A percentile compares a stretch with the other conserved stretches of the same genome.
phyloP scores from a whole-genome alignment of 2,329 filamentous ascomycete genomes.

The Aspergillus novoparasiticus region DNA sequence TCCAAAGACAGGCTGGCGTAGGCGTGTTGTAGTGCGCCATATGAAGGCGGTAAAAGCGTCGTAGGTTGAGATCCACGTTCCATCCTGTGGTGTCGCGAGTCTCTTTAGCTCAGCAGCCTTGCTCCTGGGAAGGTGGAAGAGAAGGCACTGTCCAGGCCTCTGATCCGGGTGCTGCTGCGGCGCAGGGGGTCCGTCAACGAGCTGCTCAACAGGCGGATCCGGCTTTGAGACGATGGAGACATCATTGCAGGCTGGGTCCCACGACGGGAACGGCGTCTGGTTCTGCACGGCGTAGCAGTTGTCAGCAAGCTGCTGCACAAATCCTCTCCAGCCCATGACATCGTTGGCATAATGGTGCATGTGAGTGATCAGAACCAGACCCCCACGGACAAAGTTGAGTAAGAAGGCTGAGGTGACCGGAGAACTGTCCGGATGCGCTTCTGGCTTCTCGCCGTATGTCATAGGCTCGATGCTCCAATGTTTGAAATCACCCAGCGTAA shows the following conservation, averaged over 20 bases:
- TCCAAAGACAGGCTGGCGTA: conserved; percentile 36
- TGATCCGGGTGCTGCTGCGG: conserved; percentile 18
- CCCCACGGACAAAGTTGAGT: conserved; percentile 47
- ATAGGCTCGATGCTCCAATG: conserved; percentile 41
- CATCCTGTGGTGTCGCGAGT: conserved; percentile 36
- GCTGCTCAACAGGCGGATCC: conserved; percentile 28
- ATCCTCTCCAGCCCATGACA: conserved; percentile 45
- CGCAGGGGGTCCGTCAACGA: conserved; percentile 15
- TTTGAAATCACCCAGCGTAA: conserved; percentile 36
- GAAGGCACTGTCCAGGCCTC: conserved; percentile 25
- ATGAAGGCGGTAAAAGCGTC: conserved; percentile 49
- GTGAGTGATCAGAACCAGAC: conserved; percentile 47
- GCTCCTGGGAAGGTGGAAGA: conserved; percentile 51
- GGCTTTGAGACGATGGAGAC: conserved; percentile 36
- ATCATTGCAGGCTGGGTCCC: conserved; percentile 42
- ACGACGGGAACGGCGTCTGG: conserved; percentile 34
- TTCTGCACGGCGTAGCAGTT: conserved; percentile 43
- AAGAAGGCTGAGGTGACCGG: conserved; percentile 44
- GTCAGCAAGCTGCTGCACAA: conserved; percentile 46
- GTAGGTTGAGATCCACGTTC: conserved; percentile 50
- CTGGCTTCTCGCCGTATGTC: conserved; percentile 35
- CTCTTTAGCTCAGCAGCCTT: conserved; percentile 46
- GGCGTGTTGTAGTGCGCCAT: conserved; percentile 42
- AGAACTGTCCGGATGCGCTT: conserved; percentile 37
- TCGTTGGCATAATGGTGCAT: conserved; percentile 50